Base-by-base conservation (phyloP, 345 rosid genomes). In the Trapa incisa region DNA sequence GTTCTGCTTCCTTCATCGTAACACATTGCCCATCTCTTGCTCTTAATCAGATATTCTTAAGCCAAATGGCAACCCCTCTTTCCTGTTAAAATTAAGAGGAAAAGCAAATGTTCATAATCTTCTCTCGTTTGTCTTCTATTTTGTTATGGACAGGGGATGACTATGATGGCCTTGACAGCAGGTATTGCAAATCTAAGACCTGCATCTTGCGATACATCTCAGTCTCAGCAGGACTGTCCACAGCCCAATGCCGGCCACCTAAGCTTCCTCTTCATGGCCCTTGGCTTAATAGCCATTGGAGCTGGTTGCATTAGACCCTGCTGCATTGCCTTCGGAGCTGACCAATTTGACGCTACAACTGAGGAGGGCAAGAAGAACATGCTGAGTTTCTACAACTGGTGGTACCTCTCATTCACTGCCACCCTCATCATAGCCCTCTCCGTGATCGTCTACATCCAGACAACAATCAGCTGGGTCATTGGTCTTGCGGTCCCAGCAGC, bases 381-480 rank as follows among this genome's bases (percentile, higher is more conserved):
- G 3, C 84, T 79, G 65, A 85, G 86, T 69, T 87, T 85, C 79
- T 85, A 82, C 80, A 87, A 82, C 61, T 85, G 91, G 94, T 87
- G 88, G 90, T 87, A 87, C 74, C 79, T 85, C 72, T 75, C 82
- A 10, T 87, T 87, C 70, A 82, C 85, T 3, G 72, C 81, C 35
- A 80, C 88, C 6, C 79, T 84, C 0, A 16, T 81, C 14, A 43
- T 85, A n/a, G 84, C 88, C 39, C 84, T 85, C 17, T 80, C 87
- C 10, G 73, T 1, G 0, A 86, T 87, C 14, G 83, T 85, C 71
- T 87, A 85, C 63, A 64, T 85, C 56, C 91, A 85, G 79, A 82
- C 81, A 16, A 78, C 78, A 66, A 58, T 85, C 77, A 87, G 94
- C 48, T 87, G 94, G 91, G 37, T 69, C 39, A 33, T 81, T 0